Conservation (phyloP, 306 rosid species). For the Biancaea sappan region DNA sequence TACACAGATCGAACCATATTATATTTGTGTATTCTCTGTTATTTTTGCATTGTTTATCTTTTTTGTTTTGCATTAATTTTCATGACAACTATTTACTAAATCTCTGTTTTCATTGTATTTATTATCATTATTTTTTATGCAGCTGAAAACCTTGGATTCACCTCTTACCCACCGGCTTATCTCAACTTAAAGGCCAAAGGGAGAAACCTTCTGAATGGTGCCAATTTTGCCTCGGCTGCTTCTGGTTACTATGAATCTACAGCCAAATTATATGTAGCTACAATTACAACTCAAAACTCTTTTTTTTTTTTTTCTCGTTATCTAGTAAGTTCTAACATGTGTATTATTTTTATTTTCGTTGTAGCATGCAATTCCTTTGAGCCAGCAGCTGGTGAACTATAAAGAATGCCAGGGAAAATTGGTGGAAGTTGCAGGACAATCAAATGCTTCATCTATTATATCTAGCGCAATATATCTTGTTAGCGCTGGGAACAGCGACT, state of each 20-base stretch:
- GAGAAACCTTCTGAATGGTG: conserved; percentile 42
- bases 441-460: conserved; percentile 54
- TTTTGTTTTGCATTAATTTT: too few relatives aligned
- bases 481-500: conserved; percentile 65
- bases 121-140: conserved; percentile 33
- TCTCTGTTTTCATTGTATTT: too few relatives aligned
- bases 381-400: conserved; percentile 59
- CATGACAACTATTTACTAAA: too few relatives aligned
- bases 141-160: conserved; percentile 58
- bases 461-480: conserved; percentile 57
- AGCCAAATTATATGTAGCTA: conserved; percentile 63
- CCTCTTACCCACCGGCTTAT: conserved; percentile 54
- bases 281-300: conserved; percentile 29
- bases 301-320: background rate
- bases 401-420: conserved; percentile 58
- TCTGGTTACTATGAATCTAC: conserved; percentile 65
- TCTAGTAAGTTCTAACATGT: background rate
- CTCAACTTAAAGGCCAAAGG: conserved; percentile 45
- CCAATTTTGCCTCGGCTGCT: conserved; percentile 68
- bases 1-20: too few relatives aligned
- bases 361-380: conserved; percentile 58
- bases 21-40: too few relatives aligned
- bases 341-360: background rate
- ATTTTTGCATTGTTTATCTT: too few relatives aligned
- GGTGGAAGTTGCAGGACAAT: conserved; percentile 45